Conservation (phyloP, 768 basidiomycete genomes). For the Amanita pseudoporphyria region DNA sequence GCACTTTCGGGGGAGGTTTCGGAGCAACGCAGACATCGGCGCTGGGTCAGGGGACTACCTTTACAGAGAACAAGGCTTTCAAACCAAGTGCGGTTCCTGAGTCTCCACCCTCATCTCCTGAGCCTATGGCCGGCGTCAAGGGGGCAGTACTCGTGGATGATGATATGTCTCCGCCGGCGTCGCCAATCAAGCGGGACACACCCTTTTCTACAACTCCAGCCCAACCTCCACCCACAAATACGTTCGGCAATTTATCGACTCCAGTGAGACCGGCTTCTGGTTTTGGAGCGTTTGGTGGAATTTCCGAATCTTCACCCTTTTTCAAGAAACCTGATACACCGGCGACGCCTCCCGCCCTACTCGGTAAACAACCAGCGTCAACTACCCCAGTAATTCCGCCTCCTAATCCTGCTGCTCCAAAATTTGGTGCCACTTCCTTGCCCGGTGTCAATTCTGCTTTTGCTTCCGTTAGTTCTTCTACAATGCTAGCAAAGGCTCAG, state of each 20-base stretch:
- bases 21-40: background rate
- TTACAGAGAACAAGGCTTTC: background rate
- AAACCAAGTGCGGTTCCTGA: conserved; percentile 1
- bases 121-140: conserved; percentile 8
- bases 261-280: conserved; percentile 31
- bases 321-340: conserved; percentile 30
- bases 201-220: conserved; percentile 5
- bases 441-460: conserved; percentile 27
- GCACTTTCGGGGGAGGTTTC: background rate
- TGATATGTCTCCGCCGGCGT: conserved; percentile 9
- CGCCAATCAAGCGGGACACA: conserved; percentile 8
- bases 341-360: conserved; percentile 27
- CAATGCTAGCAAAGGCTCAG: conserved; percentile 20
- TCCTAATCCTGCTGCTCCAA: conserved; percentile 18
- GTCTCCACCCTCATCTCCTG: conserved; percentile 21
- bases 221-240: conserved; percentile 9
- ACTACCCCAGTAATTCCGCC: conserved; percentile 13
- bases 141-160: conserved; percentile 5
- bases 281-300: conserved; percentile 40
- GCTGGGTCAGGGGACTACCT: no score
- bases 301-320: conserved; percentile 43
- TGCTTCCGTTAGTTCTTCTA: conserved; percentile 15
- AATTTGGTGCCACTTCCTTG: conserved; percentile 29
- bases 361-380: conserved; percentile 12
- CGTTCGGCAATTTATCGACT: conserved; percentile 23